Conservation (phyloP, 805 yeast species). For the Aciculoconidium aculeatum region DNA sequence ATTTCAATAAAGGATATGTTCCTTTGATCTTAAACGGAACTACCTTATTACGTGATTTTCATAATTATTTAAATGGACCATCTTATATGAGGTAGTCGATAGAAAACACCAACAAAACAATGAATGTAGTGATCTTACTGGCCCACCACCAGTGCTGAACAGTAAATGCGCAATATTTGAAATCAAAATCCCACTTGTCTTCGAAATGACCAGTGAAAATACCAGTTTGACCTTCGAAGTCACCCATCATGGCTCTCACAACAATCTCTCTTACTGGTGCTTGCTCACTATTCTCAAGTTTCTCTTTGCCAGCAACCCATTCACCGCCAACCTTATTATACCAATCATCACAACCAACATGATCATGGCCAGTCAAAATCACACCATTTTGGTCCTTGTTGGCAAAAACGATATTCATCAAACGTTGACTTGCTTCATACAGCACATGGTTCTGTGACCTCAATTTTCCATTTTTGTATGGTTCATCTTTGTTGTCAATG, state of each 20-base stretch:
- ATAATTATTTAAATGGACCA: too few relatives aligned
- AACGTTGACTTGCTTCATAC: conserved; percentile 56
- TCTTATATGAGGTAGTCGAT: conserved; percentile 2
- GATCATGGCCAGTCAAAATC: conserved; percentile 92
- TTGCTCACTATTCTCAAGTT: conserved; percentile 16
- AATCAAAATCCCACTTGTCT: conserved; percentile 60
- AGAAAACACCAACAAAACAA: conserved; percentile 29
- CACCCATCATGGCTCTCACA: conserved; percentile 95
- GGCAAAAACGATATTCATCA: conserved; percentile 67
- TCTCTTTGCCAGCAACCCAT: conserved; percentile 56
- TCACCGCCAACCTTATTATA: conserved; percentile 43
- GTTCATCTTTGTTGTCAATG: conserved; percentile 49
- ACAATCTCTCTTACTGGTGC: conserved; percentile 67
- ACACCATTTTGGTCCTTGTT: conserved; percentile 63
- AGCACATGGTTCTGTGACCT: conserved; percentile 85
- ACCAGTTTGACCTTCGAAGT: conserved; percentile 85
- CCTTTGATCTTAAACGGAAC: conserved; percentile 2
- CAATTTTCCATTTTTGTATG: conserved; percentile 62
- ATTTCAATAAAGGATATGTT: conserved; percentile 2
- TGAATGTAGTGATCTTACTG: conserved; percentile 45
- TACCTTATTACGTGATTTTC: too few relatives aligned
- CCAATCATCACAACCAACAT: conserved; percentile 80
- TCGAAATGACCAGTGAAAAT: conserved; percentile 70
- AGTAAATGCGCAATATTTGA: conserved; percentile 70
- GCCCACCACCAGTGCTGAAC: conserved; percentile 97